Evolutionary conservation across 176 grass and related monocot genomes (phyloP), one percentile per base, ranked within the genome.

Genomic region (Triticum dicoccoides): DNA sequence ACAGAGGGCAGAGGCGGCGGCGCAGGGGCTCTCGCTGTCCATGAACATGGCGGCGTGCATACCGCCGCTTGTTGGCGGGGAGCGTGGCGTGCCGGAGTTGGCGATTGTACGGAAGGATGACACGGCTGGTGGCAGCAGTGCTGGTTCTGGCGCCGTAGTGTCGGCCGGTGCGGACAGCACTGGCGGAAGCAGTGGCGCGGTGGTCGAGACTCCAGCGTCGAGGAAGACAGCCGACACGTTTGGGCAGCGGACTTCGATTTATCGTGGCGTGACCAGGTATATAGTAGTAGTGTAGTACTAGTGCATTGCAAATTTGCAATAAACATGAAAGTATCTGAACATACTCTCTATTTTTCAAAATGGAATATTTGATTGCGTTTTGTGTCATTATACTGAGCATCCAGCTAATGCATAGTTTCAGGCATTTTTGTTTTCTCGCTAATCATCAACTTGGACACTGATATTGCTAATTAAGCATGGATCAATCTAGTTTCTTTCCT

Each of bases 161-260:
- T 62, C 78, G 0, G 81, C 73, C 7, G 65, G 81, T 41, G 81
- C 73, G 1, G 85, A 90, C 33, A 77, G 74, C 72, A 85, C 52
- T 0, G 76, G 68, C 13, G 81, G 79, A 17, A 72, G 80, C 29
- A 29, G 76, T 21, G 79, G 45, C 15, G 82, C 85, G 1, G 45
- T 72, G 3, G 87, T 69, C 25, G 87, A 87, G 49, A 41, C 64
- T 8, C 80, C 65, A 4, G 54, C 83, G 63, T 82, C 88, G 5
- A 94, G 92, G 83, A 96, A 96, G 70, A 81, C 94, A 0, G 89
- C 86, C 7, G 93, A 99, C 85, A 99, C 97, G 49, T 99, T 99
- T 51, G 97, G 97, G 37, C 97, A 99, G 67, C 89, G 97, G 21
- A 99, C 97, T 9, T 99, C 97, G 44, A 99, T 99, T 52, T 99